Evolutionary conservation across 1,139 yeast genomes (phyloP).

Genomic region (Suhomyces guaymorum): DNA sequence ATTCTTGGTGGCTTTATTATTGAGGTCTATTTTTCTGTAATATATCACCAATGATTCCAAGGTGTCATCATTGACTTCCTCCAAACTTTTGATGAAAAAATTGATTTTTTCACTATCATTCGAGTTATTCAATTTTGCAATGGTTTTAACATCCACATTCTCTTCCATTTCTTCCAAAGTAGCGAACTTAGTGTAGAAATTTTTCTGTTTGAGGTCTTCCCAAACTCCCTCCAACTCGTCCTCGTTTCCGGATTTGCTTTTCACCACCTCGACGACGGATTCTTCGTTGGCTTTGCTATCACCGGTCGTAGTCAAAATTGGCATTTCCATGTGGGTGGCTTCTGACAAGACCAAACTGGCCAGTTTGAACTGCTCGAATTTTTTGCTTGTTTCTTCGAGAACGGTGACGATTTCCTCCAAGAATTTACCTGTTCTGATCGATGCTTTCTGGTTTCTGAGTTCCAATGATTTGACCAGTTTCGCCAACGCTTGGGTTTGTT

Average conservation of each 20-base stretch:
- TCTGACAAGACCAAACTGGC: slow-evolving; percentile 51
- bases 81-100: slow-evolving; percentile 47
- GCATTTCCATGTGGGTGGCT: slow-evolving; percentile 29
- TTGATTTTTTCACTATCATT: slow-evolving; percentile 51
- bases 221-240: slow-evolving; percentile 51
- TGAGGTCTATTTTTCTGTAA: slow-evolving; percentile 54
- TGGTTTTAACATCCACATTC: too few species aligned
- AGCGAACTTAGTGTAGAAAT: slow-evolving; percentile 55
- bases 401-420: slow-evolving; percentile 53
- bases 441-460: slow-evolving; percentile 50
- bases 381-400: slow-evolving; percentile 36
- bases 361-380: slow-evolving; percentile 47
- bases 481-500: slow-evolving; percentile 37
- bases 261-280: slow-evolving; percentile 27
- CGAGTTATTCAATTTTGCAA: too few species aligned
- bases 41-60: slow-evolving; percentile 58
- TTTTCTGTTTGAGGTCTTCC: slow-evolving; percentile 65
- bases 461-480: slow-evolving; percentile 35
- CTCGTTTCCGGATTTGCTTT: slow-evolving; percentile 20
- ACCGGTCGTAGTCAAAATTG: too few species aligned
- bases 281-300: too few species aligned
- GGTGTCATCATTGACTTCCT: slow-evolving; percentile 45
- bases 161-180: slow-evolving; percentile 21
- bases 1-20: slow-evolving; percentile 74
- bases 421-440: slow-evolving; percentile 66